Conservation (phyloP, 2,329 filamentous ascomycete genomes). For the Trichoderma atroviride region DNA sequence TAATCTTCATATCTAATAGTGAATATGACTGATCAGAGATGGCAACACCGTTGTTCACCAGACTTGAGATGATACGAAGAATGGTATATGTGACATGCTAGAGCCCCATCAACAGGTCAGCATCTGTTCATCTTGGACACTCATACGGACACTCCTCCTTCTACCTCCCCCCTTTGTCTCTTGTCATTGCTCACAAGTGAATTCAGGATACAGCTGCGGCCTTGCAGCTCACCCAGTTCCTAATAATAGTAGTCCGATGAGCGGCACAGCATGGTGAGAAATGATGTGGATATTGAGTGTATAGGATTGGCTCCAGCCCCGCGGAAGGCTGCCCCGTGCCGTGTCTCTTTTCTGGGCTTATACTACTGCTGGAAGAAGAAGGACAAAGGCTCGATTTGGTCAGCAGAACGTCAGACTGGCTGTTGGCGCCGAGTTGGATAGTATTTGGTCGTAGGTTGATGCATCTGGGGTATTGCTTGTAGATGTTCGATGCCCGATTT, state of each 20-base stretch:
- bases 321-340: background rate
- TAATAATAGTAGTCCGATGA: background rate
- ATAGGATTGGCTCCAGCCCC: background rate
- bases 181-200: background rate
- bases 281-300: background rate
- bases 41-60: background rate
- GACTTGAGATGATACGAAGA: background rate
- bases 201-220: background rate
- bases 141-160: background rate
- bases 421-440: too few relatives aligned
- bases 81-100: background rate
- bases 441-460: background rate
- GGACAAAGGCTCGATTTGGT: background rate
- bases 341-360: background rate
- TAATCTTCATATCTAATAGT: slow-evolving; percentile 25
- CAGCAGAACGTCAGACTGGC: background rate
- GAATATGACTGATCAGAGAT: background rate
- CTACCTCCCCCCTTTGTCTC: background rate
- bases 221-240: background rate
- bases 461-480: background rate
- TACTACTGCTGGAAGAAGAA: background rate
- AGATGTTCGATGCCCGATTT: background rate
- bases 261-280: background rate
- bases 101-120: background rate
- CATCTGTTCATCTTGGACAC: background rate